phyloP scores from a whole-genome alignment of 2,329 filamentous ascomycete genomes.

The Aspergillus pseudotamarii region DNA sequence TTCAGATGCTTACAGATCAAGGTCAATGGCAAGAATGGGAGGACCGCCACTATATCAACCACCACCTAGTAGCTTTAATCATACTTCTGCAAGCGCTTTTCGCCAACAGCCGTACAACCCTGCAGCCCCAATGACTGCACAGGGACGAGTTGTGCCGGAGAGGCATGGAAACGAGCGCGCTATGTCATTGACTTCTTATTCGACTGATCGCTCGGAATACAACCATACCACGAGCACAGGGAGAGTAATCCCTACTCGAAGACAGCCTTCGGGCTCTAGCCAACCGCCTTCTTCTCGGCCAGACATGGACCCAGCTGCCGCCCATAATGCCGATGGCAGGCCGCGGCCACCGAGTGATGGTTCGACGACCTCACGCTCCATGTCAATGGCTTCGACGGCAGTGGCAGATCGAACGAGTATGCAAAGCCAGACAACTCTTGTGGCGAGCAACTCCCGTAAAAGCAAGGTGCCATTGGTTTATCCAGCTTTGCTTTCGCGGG shows the following conservation, averaged over 20 bases:
- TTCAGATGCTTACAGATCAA: conserved; percentile 84
- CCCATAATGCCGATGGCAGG: conserved; percentile 34
- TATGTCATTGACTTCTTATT: conserved; percentile 92
- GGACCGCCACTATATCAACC: conserved; percentile 73
- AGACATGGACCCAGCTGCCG: conserved; percentile 57
- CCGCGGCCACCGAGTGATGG: conserved; percentile 48
- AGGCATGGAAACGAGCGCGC: conserved; percentile 89
- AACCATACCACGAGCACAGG: conserved; percentile 84
- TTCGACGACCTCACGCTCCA: conserved; percentile 61
- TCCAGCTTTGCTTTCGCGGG: conserved; percentile 87
- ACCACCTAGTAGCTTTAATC: conserved; percentile 63
- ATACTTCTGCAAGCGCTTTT: conserved; percentile 73
- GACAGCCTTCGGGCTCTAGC: conserved; percentile 58
- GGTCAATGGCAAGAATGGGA: conserved; percentile 79
- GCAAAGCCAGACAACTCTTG: conserved; percentile 54
- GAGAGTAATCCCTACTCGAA: conserved; percentile 80
- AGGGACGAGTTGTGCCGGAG: conserved; percentile 88
- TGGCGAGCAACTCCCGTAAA: conserved; percentile 65
- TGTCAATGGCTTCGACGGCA: conserved; percentile 84
- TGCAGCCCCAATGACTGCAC: conserved; percentile 75
- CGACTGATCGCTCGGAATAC: conserved; percentile 71
- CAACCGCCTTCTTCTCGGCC: conserved; percentile 30
- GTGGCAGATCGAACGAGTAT: conserved; percentile 62
- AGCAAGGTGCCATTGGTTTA: conserved; percentile 80
- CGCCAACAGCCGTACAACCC: conserved; percentile 74